Evolutionary conservation across 2,329 filamentous ascomycete genomes (phyloP).

Genomic region (Iodosphaeria phyllophila): DNA sequence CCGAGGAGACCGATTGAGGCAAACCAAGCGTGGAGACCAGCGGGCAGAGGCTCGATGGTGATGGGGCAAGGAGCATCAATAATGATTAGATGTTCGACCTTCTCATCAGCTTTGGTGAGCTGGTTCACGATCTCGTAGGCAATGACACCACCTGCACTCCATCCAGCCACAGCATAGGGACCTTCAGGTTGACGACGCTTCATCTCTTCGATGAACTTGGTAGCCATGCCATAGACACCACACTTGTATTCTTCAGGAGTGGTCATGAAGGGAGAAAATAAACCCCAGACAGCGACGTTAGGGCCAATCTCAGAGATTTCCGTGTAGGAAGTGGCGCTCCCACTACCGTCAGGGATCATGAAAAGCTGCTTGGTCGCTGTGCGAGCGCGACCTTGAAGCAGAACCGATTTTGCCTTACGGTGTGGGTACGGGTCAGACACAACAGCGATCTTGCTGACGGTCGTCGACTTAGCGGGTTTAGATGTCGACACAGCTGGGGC

Average conservation of each 20-base stretch:
- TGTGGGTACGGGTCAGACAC: constrained; percentile 26
- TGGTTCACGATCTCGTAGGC: constrained; percentile 48
- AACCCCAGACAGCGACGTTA: constrained; percentile 31
- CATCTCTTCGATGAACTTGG: constrained; percentile 50
- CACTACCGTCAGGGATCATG: constrained; percentile 36
- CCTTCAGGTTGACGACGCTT: constrained; percentile 50
- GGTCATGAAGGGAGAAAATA: constrained; percentile 58
- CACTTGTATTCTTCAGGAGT: constrained; percentile 45
- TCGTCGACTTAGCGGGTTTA: constrained; percentile 15
- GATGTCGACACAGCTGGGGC: too few species aligned
- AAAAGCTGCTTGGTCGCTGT: constrained; percentile 29
- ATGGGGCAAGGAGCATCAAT: constrained; percentile 50
- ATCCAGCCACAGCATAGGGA: constrained; percentile 50
- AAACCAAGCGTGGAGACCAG: constrained; percentile 51
- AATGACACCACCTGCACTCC: constrained; percentile 61
- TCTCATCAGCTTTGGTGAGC: constrained; percentile 35
- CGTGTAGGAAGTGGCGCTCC: constrained; percentile 48
- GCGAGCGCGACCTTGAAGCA: constrained; percentile 30
- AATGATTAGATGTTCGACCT: constrained; percentile 40
- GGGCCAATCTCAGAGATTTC: constrained; percentile 32
- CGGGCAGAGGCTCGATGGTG: constrained; percentile 50
- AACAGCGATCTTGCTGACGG: constrained; percentile 23
- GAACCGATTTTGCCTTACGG: constrained; percentile 25
- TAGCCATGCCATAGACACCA: constrained; percentile 44
- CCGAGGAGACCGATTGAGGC: constrained; percentile 54